Base-by-base conservation (phyloP, 2,329 filamentous ascomycete species). In the Pyrenophora graminea region DNA sequence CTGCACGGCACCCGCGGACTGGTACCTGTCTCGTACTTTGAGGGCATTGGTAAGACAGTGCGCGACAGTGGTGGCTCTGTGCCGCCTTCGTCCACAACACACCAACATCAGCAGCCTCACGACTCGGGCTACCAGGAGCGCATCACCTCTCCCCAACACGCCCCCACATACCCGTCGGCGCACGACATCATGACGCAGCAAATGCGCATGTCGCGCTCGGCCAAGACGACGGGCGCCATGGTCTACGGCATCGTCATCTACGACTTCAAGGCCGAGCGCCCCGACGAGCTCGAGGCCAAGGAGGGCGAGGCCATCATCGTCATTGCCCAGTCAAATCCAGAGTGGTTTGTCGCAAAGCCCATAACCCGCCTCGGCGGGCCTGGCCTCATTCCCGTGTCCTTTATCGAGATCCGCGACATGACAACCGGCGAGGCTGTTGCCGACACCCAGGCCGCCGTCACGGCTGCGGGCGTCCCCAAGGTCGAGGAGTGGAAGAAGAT, bases 401-500 rank as follows among this genome's bases (percentile, higher is more conserved):
- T 96, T 72, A 90, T 99, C 62, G 91, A 99, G 76, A 93, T 99
- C 63, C 84, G 91, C 71, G 94, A 97, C 73, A 96, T 97, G 88
- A 85, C 86, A 4, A 91, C 90, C 1, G 91, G 93, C 43, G 85
- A 89, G 61, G 83, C 92, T 0, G 91, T 97, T 1, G 74, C 83
- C 15, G 91, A 97, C 72, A 85, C 93, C 0, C 81, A 89, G 21
- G 92, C 92, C 25, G 93, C 94, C 1, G 90, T 99, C 48, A 85
- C 85, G 64, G 86, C 87, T 63, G 94, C 94, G 1, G 92, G 93
- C 17, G 92, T 99, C 6, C 94, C 94, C 10, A 88, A 87, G 66
- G 94, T 99, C 3, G 94, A 99, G 70, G 94, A 99, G 67, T 99
- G 94, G 94, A 99, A 99, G 80, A 96, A 95, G 77, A 97, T 97